Conservation (phyloP, 306 rosid genomes). For the Cotoneaster glaucophyllus region DNA sequence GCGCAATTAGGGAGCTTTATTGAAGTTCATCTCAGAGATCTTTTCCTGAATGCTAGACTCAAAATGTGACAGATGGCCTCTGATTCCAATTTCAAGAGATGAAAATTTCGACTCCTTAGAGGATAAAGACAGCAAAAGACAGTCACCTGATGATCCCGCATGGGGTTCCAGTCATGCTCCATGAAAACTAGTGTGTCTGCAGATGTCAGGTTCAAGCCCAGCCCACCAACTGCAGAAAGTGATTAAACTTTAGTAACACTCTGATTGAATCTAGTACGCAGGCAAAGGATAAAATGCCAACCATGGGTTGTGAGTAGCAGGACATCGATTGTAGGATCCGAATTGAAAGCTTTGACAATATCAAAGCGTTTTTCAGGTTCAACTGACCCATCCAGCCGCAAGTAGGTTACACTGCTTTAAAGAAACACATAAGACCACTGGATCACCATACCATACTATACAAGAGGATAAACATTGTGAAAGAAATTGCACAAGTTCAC, state of each 20-base stretch:
- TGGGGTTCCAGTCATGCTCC: conserved; percentile 99
- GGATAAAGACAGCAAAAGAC: conserved; percentile 1
- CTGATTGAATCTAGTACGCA: neutral
- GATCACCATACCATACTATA: neutral
- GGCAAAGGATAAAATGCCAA: conserved; percentile 17
- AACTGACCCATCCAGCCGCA: conserved; percentile 96
- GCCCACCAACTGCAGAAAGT: conserved; percentile 80
- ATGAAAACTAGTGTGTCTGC: conserved; percentile 91
- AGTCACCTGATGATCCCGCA: conserved; percentile 94
- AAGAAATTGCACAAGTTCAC: neutral
- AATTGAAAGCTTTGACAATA: conserved; percentile 91
- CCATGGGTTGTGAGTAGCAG: conserved; percentile 94
- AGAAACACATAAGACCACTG: neutral
- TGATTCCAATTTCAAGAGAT: neutral
- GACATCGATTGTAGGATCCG: conserved; percentile 95
- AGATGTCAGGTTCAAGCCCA: conserved; percentile 94
- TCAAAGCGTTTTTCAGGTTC: conserved; percentile 81
- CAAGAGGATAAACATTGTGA: neutral
- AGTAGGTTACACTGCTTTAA: conserved; percentile 63
- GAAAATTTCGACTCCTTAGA: neutral
- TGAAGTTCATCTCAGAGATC: neutral
- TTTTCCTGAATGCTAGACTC: neutral
- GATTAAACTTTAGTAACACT: conserved; percentile 8
- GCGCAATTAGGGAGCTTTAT: neutral
- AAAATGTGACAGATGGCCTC: neutral